These are phyloP conservation scores for Brassica rapa DNA, from an alignment of 345 rosid species.

Conservation along the genomic window DNA sequence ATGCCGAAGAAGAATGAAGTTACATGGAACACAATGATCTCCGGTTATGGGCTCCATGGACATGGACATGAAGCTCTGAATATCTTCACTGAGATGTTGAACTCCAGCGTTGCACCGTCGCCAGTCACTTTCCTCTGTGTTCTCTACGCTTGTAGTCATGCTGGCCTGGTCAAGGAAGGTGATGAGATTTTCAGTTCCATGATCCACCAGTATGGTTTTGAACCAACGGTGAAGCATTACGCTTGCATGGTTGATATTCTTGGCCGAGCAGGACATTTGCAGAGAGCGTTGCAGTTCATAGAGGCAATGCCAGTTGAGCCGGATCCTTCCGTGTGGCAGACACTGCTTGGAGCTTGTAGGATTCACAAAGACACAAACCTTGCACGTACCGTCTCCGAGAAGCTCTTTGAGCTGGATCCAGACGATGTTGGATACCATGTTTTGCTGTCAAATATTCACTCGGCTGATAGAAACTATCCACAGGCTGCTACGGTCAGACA, in stretches of 20 bases:
- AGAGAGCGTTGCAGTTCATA: slow-evolving; percentile 64
- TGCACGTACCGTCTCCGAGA: slow-evolving; percentile 62
- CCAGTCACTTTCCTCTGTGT: slow-evolving; percentile 69
- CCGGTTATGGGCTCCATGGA: slow-evolving; percentile 85
- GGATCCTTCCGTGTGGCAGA: slow-evolving; percentile 68
- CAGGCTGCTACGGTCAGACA: slow-evolving; percentile 72
- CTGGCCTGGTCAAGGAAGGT: slow-evolving; percentile 78
- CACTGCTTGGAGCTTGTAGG: slow-evolving; percentile 79
- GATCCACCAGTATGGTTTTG: slow-evolving; percentile 53
- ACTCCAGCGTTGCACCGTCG: slow-evolving; percentile 53
- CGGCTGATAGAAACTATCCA: slow-evolving; percentile 61
- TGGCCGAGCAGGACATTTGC: slow-evolving; percentile 75
- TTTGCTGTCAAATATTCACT: slow-evolving; percentile 68
- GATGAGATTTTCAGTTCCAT: slow-evolving; percentile 60
- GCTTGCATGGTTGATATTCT: slow-evolving; percentile 84
- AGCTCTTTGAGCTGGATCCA: slow-evolving; percentile 64
- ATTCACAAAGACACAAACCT: slow-evolving; percentile 70
- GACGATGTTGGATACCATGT: slow-evolving; percentile 70
- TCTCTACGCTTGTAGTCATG: slow-evolving; percentile 82
- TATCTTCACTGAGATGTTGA: slow-evolving; percentile 58
- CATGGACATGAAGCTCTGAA: slow-evolving; percentile 64
- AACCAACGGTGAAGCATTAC: slow-evolving; percentile 70
- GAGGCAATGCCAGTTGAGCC: slow-evolving; percentile 60
- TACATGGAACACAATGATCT: slow-evolving; percentile 86
- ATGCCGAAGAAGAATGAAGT: slow-evolving; percentile 68